Evolutionary conservation across 352 stramenopile species (phyloP).

Genomic region (Phytophthora palmivora): DNA sequence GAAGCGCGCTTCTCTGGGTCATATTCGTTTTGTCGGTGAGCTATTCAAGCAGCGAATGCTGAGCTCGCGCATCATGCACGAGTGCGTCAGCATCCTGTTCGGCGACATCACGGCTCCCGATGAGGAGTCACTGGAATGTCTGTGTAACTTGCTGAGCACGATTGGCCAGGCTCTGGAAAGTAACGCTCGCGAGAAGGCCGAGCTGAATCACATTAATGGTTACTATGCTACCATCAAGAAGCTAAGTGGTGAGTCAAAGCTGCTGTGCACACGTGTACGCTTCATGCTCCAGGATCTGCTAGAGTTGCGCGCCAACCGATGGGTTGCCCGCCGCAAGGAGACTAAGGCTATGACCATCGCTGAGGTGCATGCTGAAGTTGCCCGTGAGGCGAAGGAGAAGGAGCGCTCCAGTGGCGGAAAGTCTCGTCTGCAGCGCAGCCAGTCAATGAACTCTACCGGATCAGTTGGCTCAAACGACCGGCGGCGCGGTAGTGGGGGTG

Average conservation of each 20-base stretch:
- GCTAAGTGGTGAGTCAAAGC: slow-evolving; percentile 67
- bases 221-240: slow-evolving; percentile 78
- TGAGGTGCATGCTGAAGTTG: slow-evolving; percentile 77
- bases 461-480: slow-evolving; percentile 43
- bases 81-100: slow-evolving; percentile 87
- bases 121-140: slow-evolving; percentile 96
- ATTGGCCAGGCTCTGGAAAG: slow-evolving; percentile 92
- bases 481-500: slow-evolving; percentile 47
- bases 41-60: slow-evolving; percentile 96
- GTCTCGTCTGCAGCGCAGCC: slow-evolving; percentile 60
- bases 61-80: slow-evolving; percentile 95
- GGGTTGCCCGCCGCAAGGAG: slow-evolving; percentile 79
- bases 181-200: slow-evolving; percentile 54
- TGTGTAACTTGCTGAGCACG: slow-evolving; percentile 94
- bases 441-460: slow-evolving; percentile 60
- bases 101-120: slow-evolving; percentile 84
- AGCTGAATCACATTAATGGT: slow-evolving; percentile 65
- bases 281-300: slow-evolving; percentile 89
- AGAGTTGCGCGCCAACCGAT: slow-evolving; percentile 80
- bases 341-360: slow-evolving; percentile 88
- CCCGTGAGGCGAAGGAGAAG: slow-evolving; percentile 77
- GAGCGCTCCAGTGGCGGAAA: slow-evolving; percentile 50
- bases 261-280: slow-evolving; percentile 80
- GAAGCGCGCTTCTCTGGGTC: slow-evolving; percentile 87
- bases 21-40: slow-evolving; percentile 97